Evolutionary conservation across 164 flowering plant species (phyloP), one percentile per base, ranked within the genome.

Genomic region (Aristolochia contorta): DNA sequence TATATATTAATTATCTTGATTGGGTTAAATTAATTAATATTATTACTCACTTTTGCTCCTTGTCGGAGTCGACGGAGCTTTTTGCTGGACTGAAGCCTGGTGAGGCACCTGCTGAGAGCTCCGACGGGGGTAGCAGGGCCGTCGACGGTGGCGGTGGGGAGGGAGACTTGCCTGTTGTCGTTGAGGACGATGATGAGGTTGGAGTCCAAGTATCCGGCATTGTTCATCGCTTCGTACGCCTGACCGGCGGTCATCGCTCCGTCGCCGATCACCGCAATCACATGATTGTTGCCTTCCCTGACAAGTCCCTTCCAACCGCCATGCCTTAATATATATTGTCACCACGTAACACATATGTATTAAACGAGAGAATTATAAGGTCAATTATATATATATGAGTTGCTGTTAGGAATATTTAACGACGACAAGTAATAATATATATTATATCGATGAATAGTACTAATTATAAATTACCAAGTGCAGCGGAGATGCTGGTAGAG

Each of bases 221-320:
- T 80, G 68, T 58, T 65, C 68, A 65, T 65, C 10, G 67, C 67
- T 19, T 65, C 67, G 19, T 57, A 65, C 15, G 67, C 82, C 56
- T 74, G 77, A 14, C 85, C 82, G 1, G 78, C 85, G 0, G 79
- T 81, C 81, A 77, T 81, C 19, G 85, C 82, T 25, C 82, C 82
- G 54, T 79, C 82, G 0, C 81, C 82, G 3, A 81, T 78, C 46
- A 78, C 82, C 0, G 82, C 46, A 19, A 81, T 62, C 41, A 81
- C 79, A 43, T 73, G 69, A 58, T 81, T 79, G n/a, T n/a, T n/a
- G 58, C 61, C 69, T 73, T 77, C 69, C 81, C 81, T 23, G 57
- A 7, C 45, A 79, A 58, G 55, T 81, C 81, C 56, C 85, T 73
- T 2, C 63, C 85, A 24, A 79, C 82, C 0, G 82, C 81, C 85